Conservation (phyloP, 768 basidiomycete genomes). For the Lactarius indigo region DNA sequence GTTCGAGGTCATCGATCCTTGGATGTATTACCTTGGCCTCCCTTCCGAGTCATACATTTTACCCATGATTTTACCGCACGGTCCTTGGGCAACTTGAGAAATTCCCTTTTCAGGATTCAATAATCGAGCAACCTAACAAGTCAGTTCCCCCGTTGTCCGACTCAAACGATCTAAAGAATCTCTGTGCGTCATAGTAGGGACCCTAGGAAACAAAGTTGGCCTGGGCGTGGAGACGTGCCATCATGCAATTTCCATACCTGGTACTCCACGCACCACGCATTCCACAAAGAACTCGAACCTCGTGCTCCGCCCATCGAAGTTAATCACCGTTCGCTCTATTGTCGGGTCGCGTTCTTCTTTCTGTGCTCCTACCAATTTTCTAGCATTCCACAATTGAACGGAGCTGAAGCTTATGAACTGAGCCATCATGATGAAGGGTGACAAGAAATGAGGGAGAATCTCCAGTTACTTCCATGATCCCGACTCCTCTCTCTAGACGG, state of each 20-base stretch:
- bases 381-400: no score
- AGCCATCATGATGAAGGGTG: neutral
- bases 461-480: no score
- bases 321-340: neutral
- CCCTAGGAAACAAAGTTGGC: no score
- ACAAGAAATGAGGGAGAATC: neutral
- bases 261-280: neutral
- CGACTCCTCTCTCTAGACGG: neutral
- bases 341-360: neutral
- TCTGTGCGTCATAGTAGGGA: neutral
- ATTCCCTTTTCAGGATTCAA: no score
- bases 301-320: no score
- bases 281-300: neutral
- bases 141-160: no score
- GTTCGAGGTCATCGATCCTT: no score
- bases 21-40: neutral
- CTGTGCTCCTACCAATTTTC: neutral
- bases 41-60: neutral
- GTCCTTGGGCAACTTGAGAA: neutral
- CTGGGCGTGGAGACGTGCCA: neutral
- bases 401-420: neutral
- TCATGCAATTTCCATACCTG: neutral
- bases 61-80: no score
- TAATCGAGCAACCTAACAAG: no score
- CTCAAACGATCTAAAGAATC: neutral